Evolutionary conservation across 2,329 filamentous ascomycete genomes (phyloP).

Genomic region (Lojkania enalia): DNA sequence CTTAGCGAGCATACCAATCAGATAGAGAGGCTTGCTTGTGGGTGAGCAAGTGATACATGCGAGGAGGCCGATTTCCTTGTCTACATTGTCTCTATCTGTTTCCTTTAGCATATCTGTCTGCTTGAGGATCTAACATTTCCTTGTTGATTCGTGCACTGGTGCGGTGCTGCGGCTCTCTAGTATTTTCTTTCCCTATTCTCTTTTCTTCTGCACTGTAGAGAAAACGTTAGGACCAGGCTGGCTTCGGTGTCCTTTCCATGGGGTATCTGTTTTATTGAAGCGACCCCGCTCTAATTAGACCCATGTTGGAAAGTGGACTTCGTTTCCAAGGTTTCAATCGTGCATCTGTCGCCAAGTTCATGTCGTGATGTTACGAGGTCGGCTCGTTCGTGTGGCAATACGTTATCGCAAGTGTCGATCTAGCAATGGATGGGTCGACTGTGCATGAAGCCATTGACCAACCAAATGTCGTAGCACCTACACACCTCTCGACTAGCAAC

Average conservation of each 20-base stretch:
- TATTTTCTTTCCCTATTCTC: conserved; percentile 20
- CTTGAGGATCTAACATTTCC: conserved; percentile 15
- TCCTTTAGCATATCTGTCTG: conserved; percentile 25
- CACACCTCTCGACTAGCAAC: conserved; percentile 5
- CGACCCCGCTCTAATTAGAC: conserved; percentile 9
- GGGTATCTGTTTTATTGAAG: conserved; percentile 4
- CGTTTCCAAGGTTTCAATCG: conserved; percentile 1
- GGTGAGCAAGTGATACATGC: conserved; percentile 21
- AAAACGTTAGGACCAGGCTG: conserved; percentile 27
- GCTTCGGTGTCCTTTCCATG: conserved; percentile 29
- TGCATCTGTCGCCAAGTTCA: not conserved
- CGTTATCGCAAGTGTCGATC: not conserved
- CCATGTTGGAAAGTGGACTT: conserved; percentile 9
- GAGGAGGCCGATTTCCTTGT: conserved; percentile 30
- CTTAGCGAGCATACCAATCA: conserved; percentile 47
- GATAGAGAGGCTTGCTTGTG: conserved; percentile 34
- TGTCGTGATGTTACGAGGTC: conserved; percentile 2
- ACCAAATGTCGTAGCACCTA: conserved; percentile 1
- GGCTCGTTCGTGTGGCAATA: not conserved
- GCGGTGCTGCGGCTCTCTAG: conserved; percentile 23
- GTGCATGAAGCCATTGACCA: not conserved
- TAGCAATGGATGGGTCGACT: not conserved
- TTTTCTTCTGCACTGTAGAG: conserved; percentile 22
- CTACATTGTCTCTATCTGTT: conserved; percentile 31
- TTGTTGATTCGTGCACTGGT: conserved; percentile 13